Percentiles rank a stretch among this genome's conserved stretches.
phyloP scores from a whole-genome alignment of 2,329 filamentous ascomycete species.

The Xylariaceae sp. region DNA sequence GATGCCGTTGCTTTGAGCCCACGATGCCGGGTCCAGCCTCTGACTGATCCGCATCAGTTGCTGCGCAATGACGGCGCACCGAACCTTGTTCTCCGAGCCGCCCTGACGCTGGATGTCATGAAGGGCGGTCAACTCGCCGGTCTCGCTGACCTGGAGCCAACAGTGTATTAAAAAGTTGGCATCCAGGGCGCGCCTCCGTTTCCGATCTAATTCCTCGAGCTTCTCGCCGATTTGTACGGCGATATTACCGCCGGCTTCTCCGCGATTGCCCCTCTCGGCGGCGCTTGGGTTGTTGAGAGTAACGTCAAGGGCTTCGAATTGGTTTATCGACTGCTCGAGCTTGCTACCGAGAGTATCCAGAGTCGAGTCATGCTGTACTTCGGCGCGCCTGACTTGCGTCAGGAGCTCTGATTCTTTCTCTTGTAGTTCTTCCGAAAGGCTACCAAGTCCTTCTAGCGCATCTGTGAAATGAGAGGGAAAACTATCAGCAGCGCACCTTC shows the following conservation, averaged over 20 bases:
- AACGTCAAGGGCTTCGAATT: constrained; percentile 84
- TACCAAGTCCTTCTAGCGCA: constrained; percentile 61
- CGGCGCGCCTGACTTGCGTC: constrained; percentile 83
- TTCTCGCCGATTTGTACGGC: constrained; percentile 93
- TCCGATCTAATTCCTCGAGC: constrained; percentile 89
- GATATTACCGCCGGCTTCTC: constrained; percentile 68
- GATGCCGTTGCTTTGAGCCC: constrained; percentile 57
- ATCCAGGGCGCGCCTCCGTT: constrained; percentile 82
- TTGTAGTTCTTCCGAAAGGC: constrained; percentile 77
- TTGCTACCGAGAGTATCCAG: constrained; percentile 82
- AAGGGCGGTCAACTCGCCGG: constrained; percentile 76
- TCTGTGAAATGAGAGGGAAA: constrained; percentile 35
- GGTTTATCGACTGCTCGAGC: constrained; percentile 84
- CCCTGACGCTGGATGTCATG: constrained; percentile 84
- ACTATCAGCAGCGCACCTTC: constrained; percentile 29
- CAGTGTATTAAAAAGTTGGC: constrained; percentile 94
- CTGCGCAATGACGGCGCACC: constrained; percentile 87
- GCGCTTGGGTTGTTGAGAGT: constrained; percentile 61
- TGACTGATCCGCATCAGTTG: constrained; percentile 94
- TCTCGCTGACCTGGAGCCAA: constrained; percentile 92
- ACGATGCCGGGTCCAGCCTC: constrained; percentile 72
- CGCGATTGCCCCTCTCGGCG: constrained; percentile 42
- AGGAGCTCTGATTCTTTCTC: constrained; percentile 85
- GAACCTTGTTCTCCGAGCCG: constrained; percentile 84
- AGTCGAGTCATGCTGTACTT: constrained; percentile 87